phyloP scores from a whole-genome alignment of 257 asterid species.

The Marsdenia floribunda region DNA sequence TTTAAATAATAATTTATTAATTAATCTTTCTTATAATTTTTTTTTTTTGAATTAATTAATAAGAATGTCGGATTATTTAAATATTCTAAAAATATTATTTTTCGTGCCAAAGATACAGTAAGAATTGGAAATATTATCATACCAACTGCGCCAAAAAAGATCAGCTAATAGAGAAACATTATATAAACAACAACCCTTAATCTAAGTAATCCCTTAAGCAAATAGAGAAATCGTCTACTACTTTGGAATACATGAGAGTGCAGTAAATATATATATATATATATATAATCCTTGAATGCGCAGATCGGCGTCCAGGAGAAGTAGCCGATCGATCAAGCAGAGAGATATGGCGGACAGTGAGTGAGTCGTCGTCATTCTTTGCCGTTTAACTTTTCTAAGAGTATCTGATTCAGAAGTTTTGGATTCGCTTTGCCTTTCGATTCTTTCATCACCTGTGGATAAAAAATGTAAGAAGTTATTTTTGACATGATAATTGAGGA shows the following conservation, averaged over 20 bases:
- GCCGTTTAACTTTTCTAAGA: constrained; percentile 56
- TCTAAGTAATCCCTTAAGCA: neutral
- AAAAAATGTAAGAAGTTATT: no score
- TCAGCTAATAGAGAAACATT: neutral
- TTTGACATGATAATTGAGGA: neutral
- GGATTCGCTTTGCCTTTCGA: constrained; percentile 96
- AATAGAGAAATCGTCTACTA: neutral
- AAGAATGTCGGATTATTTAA: no score
- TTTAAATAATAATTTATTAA: no score
- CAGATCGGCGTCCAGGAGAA: neutral
- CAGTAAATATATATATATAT: no score
- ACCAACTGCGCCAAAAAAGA: neutral
- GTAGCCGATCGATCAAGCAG: neutral
- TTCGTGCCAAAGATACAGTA: no score
- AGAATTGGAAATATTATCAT: neutral
- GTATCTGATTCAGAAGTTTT: constrained; percentile 76
- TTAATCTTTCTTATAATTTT: no score
- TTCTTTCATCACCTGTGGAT: constrained; percentile 72
- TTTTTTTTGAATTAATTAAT: no score
- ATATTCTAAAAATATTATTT: no score
- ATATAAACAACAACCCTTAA: neutral
- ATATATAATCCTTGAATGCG: neutral
- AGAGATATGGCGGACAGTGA: neutral
- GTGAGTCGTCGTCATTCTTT: constrained; percentile 33
- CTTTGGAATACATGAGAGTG: neutral